Percentiles rank a stretch among this genome's conserved stretches.
phyloP scores from a whole-genome alignment of 345 rosid genomes.

The Dovyalis caffra region DNA sequence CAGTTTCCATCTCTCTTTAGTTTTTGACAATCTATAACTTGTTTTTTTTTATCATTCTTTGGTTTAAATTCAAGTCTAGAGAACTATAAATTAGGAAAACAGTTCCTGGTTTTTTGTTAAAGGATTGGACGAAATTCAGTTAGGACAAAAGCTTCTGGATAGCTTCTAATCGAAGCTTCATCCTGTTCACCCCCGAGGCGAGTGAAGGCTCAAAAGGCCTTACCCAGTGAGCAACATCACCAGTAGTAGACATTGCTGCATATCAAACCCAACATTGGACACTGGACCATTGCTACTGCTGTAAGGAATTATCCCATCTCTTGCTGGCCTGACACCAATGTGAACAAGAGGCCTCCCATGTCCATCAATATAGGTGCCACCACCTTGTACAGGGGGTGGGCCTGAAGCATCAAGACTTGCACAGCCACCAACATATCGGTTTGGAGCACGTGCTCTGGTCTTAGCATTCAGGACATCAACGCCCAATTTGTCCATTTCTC shows the following conservation, averaged over 20 bases:
- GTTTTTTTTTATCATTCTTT: too few species aligned
- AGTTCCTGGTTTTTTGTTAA: too few species aligned
- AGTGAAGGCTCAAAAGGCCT: conserved; percentile 33
- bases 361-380: conserved; percentile 24
- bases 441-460: conserved; percentile 38
- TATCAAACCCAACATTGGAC: conserved; percentile 3
- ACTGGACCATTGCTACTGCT: conserved; percentile 21
- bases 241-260: conserved; percentile 13
- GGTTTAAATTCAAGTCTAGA: too few species aligned
- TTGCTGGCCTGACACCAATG: conserved; percentile 19
- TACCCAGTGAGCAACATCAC: conserved; percentile 23
- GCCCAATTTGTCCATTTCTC: conserved; percentile 58
- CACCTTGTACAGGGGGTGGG: conserved; percentile 15
- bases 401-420: conserved; percentile 24
- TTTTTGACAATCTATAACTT: too few species aligned
- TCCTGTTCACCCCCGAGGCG: conserved; percentile 16
- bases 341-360: conserved; percentile 27
- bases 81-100: too few species aligned
- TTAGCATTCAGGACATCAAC: conserved; percentile 46
- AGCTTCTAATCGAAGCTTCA: neutral
- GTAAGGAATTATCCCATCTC: conserved; percentile 25
- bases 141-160: neutral
- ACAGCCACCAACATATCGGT: conserved; percentile 24
- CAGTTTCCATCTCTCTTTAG: too few species aligned
- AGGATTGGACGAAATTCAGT: too few species aligned